phyloP scores from a whole-genome alignment of 768 basidiomycete genomes.

The Tulasnella calospora region DNA sequence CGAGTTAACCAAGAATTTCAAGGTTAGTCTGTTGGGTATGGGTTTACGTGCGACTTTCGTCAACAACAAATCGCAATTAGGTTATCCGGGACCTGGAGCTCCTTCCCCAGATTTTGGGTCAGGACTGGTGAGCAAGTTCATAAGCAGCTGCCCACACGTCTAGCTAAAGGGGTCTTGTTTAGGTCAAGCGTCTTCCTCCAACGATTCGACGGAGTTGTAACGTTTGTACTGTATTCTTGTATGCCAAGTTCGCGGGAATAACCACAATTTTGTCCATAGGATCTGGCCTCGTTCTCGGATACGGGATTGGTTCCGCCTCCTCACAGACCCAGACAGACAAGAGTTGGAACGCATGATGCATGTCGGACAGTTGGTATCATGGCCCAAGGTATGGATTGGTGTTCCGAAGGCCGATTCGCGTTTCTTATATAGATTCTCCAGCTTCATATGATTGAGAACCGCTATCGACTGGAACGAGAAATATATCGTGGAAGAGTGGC shows the following conservation, averaged over 20 bases:
- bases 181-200: conserved; percentile 86
- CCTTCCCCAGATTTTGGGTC: conserved; percentile 85
- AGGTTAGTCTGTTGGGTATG: conserved; percentile 40
- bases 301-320: conserved; percentile 59
- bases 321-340: conserved; percentile 74
- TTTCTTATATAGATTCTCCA: conserved; percentile 34
- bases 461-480: conserved; percentile 77
- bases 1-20: conserved; percentile 95
- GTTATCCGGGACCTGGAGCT: conserved; percentile 95
- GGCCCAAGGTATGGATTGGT: conserved; percentile 71
- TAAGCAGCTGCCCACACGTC: neutral
- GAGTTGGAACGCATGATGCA: conserved; percentile 83
- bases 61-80: conserved; percentile 34
- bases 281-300: conserved; percentile 35
- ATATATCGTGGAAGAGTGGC: conserved; percentile 73
- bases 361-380: conserved; percentile 87
- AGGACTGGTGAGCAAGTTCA: conserved; percentile 65
- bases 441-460: conserved; percentile 92
- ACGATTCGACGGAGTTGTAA: conserved; percentile 81
- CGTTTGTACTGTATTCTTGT: conserved; percentile 49
- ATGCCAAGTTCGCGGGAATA: neutral
- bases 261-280: conserved; percentile 42
- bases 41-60: neutral
- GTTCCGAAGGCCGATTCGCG: no score
- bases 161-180: neutral